phyloP scores from a whole-genome alignment of 164 flowering plant genomes.

The Malania oleifera region DNA sequence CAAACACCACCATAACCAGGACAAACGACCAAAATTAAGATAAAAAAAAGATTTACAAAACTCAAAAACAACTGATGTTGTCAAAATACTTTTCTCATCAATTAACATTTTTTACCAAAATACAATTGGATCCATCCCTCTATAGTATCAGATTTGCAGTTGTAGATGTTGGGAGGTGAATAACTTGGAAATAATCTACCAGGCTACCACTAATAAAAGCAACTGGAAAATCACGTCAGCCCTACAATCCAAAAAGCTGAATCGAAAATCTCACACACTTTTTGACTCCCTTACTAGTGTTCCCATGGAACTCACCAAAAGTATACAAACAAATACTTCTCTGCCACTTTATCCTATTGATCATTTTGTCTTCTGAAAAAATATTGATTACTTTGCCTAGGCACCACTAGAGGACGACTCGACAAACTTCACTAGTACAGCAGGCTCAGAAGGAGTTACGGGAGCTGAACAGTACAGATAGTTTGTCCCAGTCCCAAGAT shows the following conservation, averaged over 20 bases:
- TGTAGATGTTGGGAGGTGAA: too few species aligned
- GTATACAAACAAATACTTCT: constrained; percentile 10
- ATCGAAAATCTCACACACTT: constrained; percentile 1
- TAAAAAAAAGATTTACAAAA: too few species aligned
- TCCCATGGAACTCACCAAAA: constrained; percentile 5
- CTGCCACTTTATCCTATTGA: constrained; percentile 2
- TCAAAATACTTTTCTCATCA: too few species aligned
- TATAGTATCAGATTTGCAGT: too few species aligned
- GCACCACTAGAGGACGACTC: background rate
- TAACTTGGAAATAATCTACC: too few species aligned
- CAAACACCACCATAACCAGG: too few species aligned
- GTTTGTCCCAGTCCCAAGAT: constrained; percentile 47
- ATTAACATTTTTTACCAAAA: too few species aligned
- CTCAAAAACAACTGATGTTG: too few species aligned
- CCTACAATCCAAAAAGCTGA: background rate
- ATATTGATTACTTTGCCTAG: constrained; percentile 10
- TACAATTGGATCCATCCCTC: too few species aligned
- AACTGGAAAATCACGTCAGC: too few species aligned
- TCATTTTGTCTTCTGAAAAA: background rate
- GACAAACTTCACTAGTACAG: background rate
- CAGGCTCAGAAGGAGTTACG: constrained; percentile 22
- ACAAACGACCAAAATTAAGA: too few species aligned
- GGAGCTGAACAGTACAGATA: constrained; percentile 35
- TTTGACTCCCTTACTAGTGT: constrained; percentile 5
- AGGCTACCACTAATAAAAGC: too few species aligned